Conservation (phyloP, 2,329 filamentous ascomycete species). For the Periconia sp. region DNA sequence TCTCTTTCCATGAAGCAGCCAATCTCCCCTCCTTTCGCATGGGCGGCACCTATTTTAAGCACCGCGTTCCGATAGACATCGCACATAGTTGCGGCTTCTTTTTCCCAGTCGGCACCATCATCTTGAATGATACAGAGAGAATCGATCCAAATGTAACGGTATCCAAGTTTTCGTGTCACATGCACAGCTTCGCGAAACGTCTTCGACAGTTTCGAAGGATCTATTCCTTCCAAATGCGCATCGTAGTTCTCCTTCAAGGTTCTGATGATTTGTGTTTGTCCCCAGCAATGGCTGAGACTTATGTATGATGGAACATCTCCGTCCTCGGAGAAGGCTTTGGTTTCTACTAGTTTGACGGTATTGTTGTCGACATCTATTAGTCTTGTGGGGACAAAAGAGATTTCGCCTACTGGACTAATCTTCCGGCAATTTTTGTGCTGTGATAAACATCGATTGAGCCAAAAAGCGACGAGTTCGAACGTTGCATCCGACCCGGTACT, state of each 20-base stretch:
- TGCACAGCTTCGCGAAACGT: conserved; percentile 13
- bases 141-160: conserved; percentile 13
- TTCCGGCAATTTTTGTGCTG: conserved; percentile 14
- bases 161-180: conserved; percentile 3
- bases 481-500: conserved; percentile 20
- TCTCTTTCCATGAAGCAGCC: conserved; percentile 25
- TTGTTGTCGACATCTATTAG: conserved; percentile 18
- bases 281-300: conserved; percentile 29
- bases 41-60: conserved; percentile 25
- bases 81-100: conserved; percentile 27
- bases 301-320: conserved; percentile 12
- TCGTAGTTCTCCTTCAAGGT: conserved; percentile 18
- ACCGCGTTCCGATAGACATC: conserved; percentile 24
- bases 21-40: conserved; percentile 18
- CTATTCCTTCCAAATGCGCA: conserved; percentile 10
- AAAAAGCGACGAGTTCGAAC: conserved; percentile 20
- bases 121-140: conserved; percentile 10
- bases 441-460: conserved; percentile 14
- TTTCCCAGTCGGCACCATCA: conserved; percentile 20
- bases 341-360: conserved; percentile 13
- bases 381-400: conserved; percentile 19
- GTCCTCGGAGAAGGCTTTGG: conserved; percentile 1
- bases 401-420: not conserved
- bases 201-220: conserved; percentile 9
- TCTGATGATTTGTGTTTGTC: conserved; percentile 17